Conservation (phyloP, 805 yeast species). For the Wickerhamomyces mucosus region DNA sequence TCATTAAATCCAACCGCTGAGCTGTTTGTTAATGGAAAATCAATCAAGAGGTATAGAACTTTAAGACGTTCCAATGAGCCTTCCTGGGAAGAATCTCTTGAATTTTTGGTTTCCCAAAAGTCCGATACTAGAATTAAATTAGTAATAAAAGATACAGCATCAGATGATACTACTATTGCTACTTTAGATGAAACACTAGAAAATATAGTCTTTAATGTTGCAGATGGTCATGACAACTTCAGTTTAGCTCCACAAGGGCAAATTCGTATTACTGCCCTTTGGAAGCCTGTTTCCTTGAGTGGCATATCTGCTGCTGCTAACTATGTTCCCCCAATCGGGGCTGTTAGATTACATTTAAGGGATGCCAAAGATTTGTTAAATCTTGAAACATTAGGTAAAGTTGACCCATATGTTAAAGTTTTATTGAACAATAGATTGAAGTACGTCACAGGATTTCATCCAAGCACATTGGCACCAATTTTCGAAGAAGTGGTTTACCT, state of each 20-base stretch:
- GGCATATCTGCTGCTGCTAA: conserved; percentile 36
- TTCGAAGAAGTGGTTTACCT: conserved; percentile 51
- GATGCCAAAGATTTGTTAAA: conserved; percentile 42
- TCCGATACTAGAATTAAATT: conserved; percentile 44
- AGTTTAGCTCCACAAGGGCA: conserved; percentile 43
- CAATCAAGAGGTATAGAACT: conserved; percentile 48
- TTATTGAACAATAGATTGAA: conserved; percentile 47
- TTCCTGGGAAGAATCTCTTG: conserved; percentile 55
- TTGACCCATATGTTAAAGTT: conserved; percentile 66
- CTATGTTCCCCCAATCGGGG: conserved; percentile 57
- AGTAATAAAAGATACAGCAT: conserved; percentile 51
- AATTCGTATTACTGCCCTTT: conserved; percentile 44
- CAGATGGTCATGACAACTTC: conserved; percentile 38
- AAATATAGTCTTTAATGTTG: conserved; percentile 33
- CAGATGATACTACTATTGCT: conserved; percentile 40
- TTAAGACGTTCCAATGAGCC: conserved; percentile 67
- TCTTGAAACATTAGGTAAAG: conserved; percentile 58
- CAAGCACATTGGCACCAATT: conserved; percentile 45
- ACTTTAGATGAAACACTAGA: conserved; percentile 38
- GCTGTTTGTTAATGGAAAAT: conserved; percentile 45
- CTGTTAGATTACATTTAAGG: conserved; percentile 48
- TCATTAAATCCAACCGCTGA: conserved; percentile 56
- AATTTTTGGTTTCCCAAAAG: conserved; percentile 53
- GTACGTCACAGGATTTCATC: conserved; percentile 45
- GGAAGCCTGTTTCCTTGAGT: conserved; percentile 62